phyloP scores from a whole-genome alignment of 176 grass and related monocot genomes.

The Triticum monococcum region DNA sequence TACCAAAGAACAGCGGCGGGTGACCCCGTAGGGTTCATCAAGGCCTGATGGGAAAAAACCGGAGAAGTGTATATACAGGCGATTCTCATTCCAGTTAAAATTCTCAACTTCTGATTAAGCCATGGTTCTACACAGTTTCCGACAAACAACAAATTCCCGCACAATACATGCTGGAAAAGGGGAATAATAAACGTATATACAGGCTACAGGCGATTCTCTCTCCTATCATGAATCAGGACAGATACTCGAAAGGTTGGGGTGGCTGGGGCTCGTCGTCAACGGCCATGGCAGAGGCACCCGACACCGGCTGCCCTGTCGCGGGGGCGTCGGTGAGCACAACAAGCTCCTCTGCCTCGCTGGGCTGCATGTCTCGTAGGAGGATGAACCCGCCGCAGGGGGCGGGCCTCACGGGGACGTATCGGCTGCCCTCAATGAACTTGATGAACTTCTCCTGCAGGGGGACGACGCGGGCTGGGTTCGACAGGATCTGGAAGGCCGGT shows the following conservation, averaged over 20 bases:
- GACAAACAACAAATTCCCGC: no score
- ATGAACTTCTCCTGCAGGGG: slow-evolving; percentile 94
- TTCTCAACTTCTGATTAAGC: no score
- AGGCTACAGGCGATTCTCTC: not conserved
- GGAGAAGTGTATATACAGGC: no score
- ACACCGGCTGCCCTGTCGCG: slow-evolving; percentile 29
- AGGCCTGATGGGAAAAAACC: no score
- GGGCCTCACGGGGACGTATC: slow-evolving; percentile 85
- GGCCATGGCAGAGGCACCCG: slow-evolving; percentile 43
- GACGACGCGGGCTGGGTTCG: slow-evolving; percentile 86
- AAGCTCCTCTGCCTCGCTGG: slow-evolving; percentile 77
- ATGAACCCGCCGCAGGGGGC: slow-evolving; percentile 89
- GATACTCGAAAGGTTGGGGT: slow-evolving; percentile 81
- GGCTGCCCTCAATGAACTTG: slow-evolving; percentile 74
- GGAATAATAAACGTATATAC: not conserved
- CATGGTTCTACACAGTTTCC: no score
- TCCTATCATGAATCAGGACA: slow-evolving; percentile 15
- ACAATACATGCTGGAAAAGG: not conserved
- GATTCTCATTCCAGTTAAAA: no score
- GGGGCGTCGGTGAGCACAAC: slow-evolving; percentile 73
- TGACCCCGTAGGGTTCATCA: no score
- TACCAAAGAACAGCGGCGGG: no score
- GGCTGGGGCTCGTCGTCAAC: slow-evolving; percentile 83
- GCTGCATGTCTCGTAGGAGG: slow-evolving; percentile 70
- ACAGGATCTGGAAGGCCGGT: slow-evolving; percentile 62